A percentile compares a stretch with the other conserved stretches of the same genome.
Evolutionary conservation across 805 yeast species (phyloP).

Genomic region (Tetrapisispora arboricola): DNA sequence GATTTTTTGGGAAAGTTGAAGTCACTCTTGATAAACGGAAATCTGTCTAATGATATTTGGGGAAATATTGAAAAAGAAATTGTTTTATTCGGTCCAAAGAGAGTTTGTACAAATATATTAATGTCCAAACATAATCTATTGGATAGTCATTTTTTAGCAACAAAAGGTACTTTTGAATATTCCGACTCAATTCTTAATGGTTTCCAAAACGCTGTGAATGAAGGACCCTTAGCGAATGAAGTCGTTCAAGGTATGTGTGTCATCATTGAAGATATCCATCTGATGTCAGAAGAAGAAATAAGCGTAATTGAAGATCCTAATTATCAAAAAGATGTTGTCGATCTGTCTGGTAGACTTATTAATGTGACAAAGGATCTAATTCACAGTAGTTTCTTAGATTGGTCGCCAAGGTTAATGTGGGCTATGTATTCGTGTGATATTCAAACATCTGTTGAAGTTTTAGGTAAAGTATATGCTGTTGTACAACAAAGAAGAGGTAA

Average conservation of each 20-base stretch:
- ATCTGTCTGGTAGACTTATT: conserved; percentile 62
- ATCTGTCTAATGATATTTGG: conserved; percentile 21
- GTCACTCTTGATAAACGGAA: conserved; percentile 20
- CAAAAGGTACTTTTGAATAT: conserved; percentile 28
- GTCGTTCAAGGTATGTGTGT: conserved; percentile 75
- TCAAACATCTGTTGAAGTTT: conserved; percentile 87
- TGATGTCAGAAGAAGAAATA: conserved; percentile 24
- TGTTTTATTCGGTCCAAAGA: conserved; percentile 66
- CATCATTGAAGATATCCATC: conserved; percentile 34
- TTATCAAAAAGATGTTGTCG: conserved; percentile 29
- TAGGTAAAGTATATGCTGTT: conserved; percentile 92
- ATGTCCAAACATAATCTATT: conserved; percentile 33
- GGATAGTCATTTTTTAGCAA: conserved; percentile 26
- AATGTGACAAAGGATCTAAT: conserved; percentile 64
- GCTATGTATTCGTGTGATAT: conserved; percentile 93
- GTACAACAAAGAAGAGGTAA: conserved; percentile 81
- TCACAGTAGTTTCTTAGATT: conserved; percentile 56
- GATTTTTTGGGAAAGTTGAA: conserved; percentile 29
- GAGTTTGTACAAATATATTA: conserved; percentile 65
- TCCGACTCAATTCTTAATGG: conserved; percentile 69
- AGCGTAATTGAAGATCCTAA: conserved; percentile 14
- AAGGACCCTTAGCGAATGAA: conserved; percentile 86
- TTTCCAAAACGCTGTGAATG: conserved; percentile 67
- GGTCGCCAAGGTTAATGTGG: conserved; percentile 84
- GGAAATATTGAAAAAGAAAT: conserved; percentile 32